Conservation (phyloP, 176 grass and related monocot species). For the Musa itinerans region DNA sequence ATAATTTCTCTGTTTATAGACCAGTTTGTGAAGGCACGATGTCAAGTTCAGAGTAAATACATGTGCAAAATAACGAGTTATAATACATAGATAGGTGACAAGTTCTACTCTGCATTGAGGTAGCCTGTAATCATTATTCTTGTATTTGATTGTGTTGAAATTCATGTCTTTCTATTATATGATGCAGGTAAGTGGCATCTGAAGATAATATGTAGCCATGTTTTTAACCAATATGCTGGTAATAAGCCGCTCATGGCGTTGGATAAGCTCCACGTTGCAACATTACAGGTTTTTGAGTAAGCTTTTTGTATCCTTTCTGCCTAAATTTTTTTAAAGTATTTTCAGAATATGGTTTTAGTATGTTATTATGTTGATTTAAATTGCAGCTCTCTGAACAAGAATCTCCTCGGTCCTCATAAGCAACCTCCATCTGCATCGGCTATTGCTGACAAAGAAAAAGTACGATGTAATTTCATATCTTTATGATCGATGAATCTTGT, state of each 20-base stretch:
- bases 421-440: slow-evolving; percentile 38
- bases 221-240: slow-evolving; percentile 34
- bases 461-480: neutral
- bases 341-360: neutral
- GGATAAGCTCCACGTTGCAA: slow-evolving; percentile 42
- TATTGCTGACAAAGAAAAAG: slow-evolving; percentile 19
- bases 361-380: neutral
- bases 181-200: slow-evolving; percentile 49
- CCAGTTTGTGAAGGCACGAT: neutral
- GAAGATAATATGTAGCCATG: slow-evolving; percentile 34
- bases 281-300: slow-evolving; percentile 71
- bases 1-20: neutral
- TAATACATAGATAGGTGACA: too few relatives aligned
- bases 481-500: neutral
- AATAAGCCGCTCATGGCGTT: slow-evolving; percentile 23
- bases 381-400: slow-evolving; percentile 61
- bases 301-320: neutral
- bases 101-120: neutral
- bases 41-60: neutral
- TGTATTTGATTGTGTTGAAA: neutral
- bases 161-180: neutral
- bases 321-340: neutral
- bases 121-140: neutral
- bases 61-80: slow-evolving; percentile 2
- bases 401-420: slow-evolving; percentile 52